phyloP scores from a whole-genome alignment of 2,329 filamentous ascomycete genomes.

The Fusarium sp. region DNA sequence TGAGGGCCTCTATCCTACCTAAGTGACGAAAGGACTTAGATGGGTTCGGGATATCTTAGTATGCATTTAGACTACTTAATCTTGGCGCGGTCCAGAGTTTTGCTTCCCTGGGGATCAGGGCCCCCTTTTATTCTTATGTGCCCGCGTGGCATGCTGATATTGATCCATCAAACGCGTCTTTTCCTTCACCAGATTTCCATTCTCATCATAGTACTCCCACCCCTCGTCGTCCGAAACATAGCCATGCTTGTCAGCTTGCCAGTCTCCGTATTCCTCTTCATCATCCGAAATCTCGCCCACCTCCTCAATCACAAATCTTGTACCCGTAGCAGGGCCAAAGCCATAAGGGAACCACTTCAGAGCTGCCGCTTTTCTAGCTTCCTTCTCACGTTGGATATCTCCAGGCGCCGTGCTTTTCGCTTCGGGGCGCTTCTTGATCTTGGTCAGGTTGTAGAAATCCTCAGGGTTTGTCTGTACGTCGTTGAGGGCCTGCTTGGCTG shows the following conservation, averaged over 20 bases:
- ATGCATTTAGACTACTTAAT: not conserved
- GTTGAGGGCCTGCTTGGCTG: slow-evolving; percentile 39
- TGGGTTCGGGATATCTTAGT: not conserved
- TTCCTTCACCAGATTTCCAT: not conserved
- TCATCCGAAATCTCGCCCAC: slow-evolving; percentile 54
- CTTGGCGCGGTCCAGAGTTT: not conserved
- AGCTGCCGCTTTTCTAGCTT: slow-evolving; percentile 51
- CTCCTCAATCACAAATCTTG: slow-evolving; percentile 56
- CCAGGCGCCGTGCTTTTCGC: slow-evolving; percentile 39
- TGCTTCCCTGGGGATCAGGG: not conserved
- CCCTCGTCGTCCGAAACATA: not conserved
- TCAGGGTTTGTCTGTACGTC: slow-evolving; percentile 18
- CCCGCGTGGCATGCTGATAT: slow-evolving; percentile 7
- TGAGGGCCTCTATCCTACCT: not conserved
- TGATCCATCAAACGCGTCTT: slow-evolving; percentile 20
- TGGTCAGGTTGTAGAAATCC: not conserved
- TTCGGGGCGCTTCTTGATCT: not conserved
- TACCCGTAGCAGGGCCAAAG: slow-evolving; percentile 54
- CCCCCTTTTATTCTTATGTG: not conserved
- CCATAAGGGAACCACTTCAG: slow-evolving; percentile 59
- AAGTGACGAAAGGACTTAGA: not conserved
- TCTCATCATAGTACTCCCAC: slow-evolving; percentile 6
- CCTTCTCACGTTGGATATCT: slow-evolving; percentile 49
- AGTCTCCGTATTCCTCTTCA: slow-evolving; percentile 55
- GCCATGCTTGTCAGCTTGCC: slow-evolving; percentile 45